Percentiles rank a stretch among this genome's conserved stretches.
Conservation (phyloP, 441 rosid species). For the Euphorbia celastroides region DNA sequence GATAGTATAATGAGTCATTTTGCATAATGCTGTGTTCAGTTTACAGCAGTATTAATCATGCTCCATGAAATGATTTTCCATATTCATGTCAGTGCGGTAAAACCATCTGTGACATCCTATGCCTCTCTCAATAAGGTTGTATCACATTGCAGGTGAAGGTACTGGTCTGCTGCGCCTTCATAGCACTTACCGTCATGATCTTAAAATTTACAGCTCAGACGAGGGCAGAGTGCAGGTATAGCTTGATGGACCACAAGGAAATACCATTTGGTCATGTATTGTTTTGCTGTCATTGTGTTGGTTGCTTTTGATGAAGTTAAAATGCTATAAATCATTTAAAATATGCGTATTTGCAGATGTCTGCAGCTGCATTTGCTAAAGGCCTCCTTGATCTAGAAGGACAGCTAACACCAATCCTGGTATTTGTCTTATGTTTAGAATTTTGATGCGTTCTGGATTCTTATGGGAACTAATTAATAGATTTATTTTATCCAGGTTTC, state of each 20-base stretch:
- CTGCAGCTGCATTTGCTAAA: conserved; percentile 99
- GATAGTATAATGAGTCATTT: no score
- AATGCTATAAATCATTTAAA: conserved; percentile 15
- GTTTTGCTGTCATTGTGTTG: conserved; percentile 6
- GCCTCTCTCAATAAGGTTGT: conserved; percentile 20
- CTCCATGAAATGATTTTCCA: background rate
- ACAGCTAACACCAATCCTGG: conserved; percentile 98
- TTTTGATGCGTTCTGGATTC: conserved; percentile 18
- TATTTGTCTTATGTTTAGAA: conserved; percentile 26
- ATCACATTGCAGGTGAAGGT: conserved; percentile 80
- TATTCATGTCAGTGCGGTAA: background rate
- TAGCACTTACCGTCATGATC: conserved; percentile 99
- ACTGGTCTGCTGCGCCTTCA: conserved; percentile 99
- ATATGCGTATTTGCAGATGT: conserved; percentile 62
- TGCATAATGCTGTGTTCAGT: background rate
- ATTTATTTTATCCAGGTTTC: conserved; percentile 65
- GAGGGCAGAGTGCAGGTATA: conserved; percentile 99
- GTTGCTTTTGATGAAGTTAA: conserved; percentile 12
- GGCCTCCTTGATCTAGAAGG: conserved; percentile 99
- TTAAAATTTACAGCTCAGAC: conserved; percentile 99
- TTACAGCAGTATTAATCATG: background rate
- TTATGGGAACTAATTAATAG: conserved; percentile 20
- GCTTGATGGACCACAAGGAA: conserved; percentile 4
- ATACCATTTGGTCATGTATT: conserved; percentile 10
- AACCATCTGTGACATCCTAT: background rate